Evolutionary conservation across 2,329 filamentous ascomycete species (phyloP), one percentile per base, ranked within the genome.

Genomic region (Penicillium sumatraense): DNA sequence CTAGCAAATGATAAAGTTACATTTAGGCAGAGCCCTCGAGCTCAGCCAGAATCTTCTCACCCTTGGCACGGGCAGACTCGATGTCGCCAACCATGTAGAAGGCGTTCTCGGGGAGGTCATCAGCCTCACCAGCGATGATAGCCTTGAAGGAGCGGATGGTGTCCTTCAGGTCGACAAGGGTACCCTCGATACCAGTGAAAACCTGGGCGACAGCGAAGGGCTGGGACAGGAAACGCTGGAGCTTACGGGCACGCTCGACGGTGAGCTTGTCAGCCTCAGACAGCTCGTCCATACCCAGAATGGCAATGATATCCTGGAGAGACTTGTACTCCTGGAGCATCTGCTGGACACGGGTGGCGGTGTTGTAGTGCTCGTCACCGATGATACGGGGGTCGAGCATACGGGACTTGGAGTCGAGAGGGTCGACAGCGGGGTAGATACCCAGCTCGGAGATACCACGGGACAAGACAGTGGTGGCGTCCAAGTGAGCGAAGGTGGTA

Each of bases 311-410:
- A 85, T 99, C 95, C 85, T 99, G 95, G 69, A 99, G 91, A 65
- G 93, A 98, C 90, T 98, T 98, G 90, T 99, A 99, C 86, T 98
- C 95, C 84, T 99, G 95, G 78, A 99, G 89, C 82, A 97, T 98
- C 84, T 96, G 92, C 86, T 99, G 95, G 75, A 99, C 95, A 72
- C 89, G 89, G 79, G 90, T 90, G 79, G 95, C 95, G 72, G 88
- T 93, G 62, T 92, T 79, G 89, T 99, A 99, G 87, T 99, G 95
- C 62, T 99, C 95, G 76, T 98, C 85, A 79, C 95, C 95, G 74
- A 99, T 90, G 76, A 99, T 88, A 90, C 95, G 93, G 81, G 95
- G 91, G 84, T 98, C 95, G 76, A 99, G 86, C 90, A 99, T 97
- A 88, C 95, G 93, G 68, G 93, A 98, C 84, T 96, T 97, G 79